Conservation (phyloP, 2,329 filamentous ascomycete species). For the Phyllosticta ampelicida region DNA sequence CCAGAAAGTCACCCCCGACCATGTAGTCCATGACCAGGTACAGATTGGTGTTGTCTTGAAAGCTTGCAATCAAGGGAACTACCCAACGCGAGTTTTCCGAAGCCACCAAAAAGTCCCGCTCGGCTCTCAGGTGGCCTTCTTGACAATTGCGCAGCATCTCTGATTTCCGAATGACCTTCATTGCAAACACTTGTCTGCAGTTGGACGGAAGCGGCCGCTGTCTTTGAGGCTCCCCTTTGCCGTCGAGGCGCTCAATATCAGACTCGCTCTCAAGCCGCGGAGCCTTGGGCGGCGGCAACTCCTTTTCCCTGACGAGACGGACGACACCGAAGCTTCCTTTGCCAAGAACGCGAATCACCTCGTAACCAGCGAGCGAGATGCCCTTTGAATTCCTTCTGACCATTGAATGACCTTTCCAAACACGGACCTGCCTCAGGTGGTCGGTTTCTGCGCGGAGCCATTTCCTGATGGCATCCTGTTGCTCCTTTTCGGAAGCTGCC, state of each 20-base stretch:
- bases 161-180: constrained; percentile 95
- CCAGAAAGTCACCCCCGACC: constrained; percentile 90
- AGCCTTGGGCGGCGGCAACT: constrained; percentile 2
- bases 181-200: constrained; percentile 64
- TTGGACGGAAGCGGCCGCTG: constrained; percentile 8
- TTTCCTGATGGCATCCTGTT: constrained; percentile 41
- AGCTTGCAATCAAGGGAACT: constrained; percentile 76
- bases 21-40: constrained; percentile 98
- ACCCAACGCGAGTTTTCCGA: constrained; percentile 87
- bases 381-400: constrained; percentile 37
- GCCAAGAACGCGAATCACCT: constrained; percentile 70
- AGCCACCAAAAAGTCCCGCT: constrained; percentile 82
- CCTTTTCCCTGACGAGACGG: constrained; percentile 63
- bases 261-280: constrained; percentile 11
- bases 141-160: constrained; percentile 86
- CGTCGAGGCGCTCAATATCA: constrained; percentile 13
- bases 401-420: constrained; percentile 53
- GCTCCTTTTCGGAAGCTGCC: constrained; percentile 46
- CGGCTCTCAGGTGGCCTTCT: constrained; percentile 83
- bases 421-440: constrained; percentile 62
- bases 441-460: constrained; percentile 61
- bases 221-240: background rate
- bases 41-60: constrained; percentile 73
- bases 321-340: constrained; percentile 95
- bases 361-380: constrained; percentile 55